Percentiles rank a stretch among this genome's conserved stretches.
phyloP scores from a whole-genome alignment of 768 basidiomycete genomes.

The Naematelia aurantialba region DNA sequence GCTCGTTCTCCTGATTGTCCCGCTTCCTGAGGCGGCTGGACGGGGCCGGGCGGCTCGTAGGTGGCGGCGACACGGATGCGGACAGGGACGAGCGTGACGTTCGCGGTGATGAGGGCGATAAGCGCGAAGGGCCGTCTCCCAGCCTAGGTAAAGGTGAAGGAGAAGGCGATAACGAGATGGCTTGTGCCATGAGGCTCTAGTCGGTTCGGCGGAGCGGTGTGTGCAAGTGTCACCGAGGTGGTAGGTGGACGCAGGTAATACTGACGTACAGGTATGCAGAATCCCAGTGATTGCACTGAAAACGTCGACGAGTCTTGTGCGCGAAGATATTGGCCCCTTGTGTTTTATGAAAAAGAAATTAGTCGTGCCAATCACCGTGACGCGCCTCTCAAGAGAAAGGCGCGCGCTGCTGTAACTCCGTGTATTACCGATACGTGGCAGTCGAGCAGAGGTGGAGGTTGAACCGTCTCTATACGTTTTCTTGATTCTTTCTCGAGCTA shows the following conservation, averaged over 20 bases:
- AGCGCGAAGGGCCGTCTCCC: neutral
- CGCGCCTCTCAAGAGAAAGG: neutral
- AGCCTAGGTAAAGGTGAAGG: constrained; percentile 1
- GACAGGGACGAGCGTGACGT: constrained; percentile 16
- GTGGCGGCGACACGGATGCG: constrained; percentile 13
- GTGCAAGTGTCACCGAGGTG: neutral
- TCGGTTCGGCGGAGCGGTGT: neutral
- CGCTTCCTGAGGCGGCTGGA: constrained; percentile 3
- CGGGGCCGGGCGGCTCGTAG: neutral
- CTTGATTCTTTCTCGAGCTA: neutral
- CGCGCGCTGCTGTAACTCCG: neutral
- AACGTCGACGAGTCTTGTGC: no score
- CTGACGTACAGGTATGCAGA: no score
- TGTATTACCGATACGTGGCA: neutral
- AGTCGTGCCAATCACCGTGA: neutral
- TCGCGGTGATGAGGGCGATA: constrained; percentile 8
- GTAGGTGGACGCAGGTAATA: neutral
- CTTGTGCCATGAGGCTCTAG: constrained; percentile 17
- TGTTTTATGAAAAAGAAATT: neutral
- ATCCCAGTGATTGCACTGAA: no score
- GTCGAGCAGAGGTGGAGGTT: constrained; percentile 9
- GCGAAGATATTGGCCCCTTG: neutral
- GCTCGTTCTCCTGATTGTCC: neutral
- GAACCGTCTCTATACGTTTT: constrained; percentile 4
- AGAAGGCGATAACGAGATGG: constrained; percentile 13